Percentiles rank a stretch among this genome's conserved stretches.
phyloP scores from a whole-genome alignment of 441 rosid species.

The Pelargonium fulgidum region DNA sequence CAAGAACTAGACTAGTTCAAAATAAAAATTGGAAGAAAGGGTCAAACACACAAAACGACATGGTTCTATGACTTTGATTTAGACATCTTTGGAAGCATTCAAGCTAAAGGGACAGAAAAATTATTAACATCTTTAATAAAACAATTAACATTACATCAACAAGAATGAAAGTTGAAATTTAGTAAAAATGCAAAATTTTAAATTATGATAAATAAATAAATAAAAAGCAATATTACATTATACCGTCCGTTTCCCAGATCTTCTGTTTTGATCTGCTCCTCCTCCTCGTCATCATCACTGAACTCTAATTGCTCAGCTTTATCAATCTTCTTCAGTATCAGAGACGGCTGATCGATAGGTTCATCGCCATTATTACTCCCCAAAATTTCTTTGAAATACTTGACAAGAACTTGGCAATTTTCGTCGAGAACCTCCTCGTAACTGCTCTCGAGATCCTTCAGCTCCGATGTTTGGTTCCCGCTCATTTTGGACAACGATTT shows the following conservation, averaged over 20 bases:
- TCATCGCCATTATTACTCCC: constrained; percentile 18
- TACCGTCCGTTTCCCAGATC: constrained; percentile 44
- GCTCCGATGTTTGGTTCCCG: constrained; percentile 40
- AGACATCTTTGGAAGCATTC: not conserved
- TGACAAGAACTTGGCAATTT: constrained; percentile 45
- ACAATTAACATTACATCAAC: not conserved
- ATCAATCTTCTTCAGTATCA: constrained; percentile 23
- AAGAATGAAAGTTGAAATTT: not conserved
- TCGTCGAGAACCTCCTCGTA: constrained; percentile 49
- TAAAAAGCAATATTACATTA: constrained; percentile 47
- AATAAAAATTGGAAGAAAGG: not conserved
- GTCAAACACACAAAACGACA: constrained; percentile 7
- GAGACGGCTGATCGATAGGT: constrained; percentile 28
- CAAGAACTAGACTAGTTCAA: not conserved
- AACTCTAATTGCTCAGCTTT: constrained; percentile 15
- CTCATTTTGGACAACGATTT: constrained; percentile 51
- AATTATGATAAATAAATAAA: not conserved
- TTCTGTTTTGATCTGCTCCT: constrained; percentile 22
- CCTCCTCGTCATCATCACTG: constrained; percentile 13
- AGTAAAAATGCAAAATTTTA: not conserved
- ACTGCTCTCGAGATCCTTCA: constrained; percentile 43
- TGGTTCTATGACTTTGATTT: not conserved
- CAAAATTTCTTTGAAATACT: constrained; percentile 39
- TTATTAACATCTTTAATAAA: not conserved
- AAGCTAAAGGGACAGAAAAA: not conserved